These are phyloP conservation scores for Pilaira anomala DNA, from an alignment of 192 early-diverging fungal genomes.

Conservation along the genomic window DNA sequence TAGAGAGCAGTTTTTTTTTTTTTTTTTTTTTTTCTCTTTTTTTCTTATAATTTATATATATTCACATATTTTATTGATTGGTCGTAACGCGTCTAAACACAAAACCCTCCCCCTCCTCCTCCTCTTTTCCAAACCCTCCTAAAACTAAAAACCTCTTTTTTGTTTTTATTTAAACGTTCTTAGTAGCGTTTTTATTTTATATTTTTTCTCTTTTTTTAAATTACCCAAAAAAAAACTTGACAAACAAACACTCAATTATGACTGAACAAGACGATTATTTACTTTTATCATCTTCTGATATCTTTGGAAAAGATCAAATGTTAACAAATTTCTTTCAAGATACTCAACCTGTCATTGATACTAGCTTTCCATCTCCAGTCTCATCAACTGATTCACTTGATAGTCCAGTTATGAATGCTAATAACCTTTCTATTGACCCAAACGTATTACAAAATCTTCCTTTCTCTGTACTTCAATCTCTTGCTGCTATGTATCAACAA, in stretches of 20 bases:
- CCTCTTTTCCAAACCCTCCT: neutral
- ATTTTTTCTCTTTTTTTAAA: constrained; percentile 8
- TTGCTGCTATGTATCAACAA: constrained; percentile 14
- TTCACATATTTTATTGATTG: no score
- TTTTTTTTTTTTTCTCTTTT: no score
- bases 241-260: neutral
- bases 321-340: constrained; percentile 18
- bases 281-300: constrained; percentile 14
- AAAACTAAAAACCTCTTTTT: neutral
- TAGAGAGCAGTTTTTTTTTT: no score
- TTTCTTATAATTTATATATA: no score
- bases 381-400: constrained; percentile 16
- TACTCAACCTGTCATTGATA: neutral
- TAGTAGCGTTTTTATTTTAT: neutral
- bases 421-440: neutral
- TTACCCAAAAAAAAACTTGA: constrained; percentile 9
- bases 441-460: constrained; percentile 4
- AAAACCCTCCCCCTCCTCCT: neutral
- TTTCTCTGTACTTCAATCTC: neutral
- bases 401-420: neutral
- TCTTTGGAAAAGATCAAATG: constrained; percentile 23
- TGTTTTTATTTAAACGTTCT: constrained; percentile 2
- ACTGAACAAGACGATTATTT: constrained; percentile 20
- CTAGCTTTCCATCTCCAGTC: constrained; percentile 18
- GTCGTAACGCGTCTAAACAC: neutral